These are phyloP conservation scores for Neurospora discreta DNA, from an alignment of 495 filamentous ascomycete genomes.

Conservation along the genomic window DNA sequence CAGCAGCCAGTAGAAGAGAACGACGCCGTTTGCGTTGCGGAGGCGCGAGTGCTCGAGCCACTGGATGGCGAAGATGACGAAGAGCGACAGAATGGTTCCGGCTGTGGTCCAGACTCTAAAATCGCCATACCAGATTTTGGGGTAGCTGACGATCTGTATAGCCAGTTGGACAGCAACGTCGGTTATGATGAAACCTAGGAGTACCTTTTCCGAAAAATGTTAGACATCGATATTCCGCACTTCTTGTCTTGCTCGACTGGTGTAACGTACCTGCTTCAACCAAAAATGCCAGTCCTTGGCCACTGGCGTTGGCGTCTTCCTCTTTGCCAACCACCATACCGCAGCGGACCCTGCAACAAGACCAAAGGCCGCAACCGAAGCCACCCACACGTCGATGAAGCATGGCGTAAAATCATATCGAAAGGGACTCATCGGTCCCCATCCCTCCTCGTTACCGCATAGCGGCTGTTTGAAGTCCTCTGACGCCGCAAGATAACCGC, in stretches of 20 bases:
- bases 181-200: constrained; percentile 58
- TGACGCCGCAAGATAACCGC: constrained; percentile 35
- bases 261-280: constrained; percentile 62
- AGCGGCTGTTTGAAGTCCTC: constrained; percentile 47
- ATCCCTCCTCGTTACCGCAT: constrained; percentile 82
- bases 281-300: constrained; percentile 93
- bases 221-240: not conserved
- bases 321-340: constrained; percentile 50
- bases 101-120: constrained; percentile 88
- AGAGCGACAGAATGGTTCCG: constrained; percentile 62
- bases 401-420: constrained; percentile 93
- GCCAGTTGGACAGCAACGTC: constrained; percentile 60
- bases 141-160: constrained; percentile 64
- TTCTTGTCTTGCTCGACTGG: not conserved
- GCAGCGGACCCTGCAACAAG: constrained; percentile 66
- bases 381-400: constrained; percentile 81
- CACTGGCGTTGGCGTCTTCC: constrained; percentile 53
- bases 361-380: constrained; percentile 63
- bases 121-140: constrained; percentile 62
- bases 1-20: constrained; percentile 93
- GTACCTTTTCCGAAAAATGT: constrained; percentile 32
- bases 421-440: constrained; percentile 78
- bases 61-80: constrained; percentile 75
- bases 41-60: constrained; percentile 85
- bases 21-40: constrained; percentile 82